Conservation (phyloP, 441 rosid species). For the Raphanus hybrid region DNA sequence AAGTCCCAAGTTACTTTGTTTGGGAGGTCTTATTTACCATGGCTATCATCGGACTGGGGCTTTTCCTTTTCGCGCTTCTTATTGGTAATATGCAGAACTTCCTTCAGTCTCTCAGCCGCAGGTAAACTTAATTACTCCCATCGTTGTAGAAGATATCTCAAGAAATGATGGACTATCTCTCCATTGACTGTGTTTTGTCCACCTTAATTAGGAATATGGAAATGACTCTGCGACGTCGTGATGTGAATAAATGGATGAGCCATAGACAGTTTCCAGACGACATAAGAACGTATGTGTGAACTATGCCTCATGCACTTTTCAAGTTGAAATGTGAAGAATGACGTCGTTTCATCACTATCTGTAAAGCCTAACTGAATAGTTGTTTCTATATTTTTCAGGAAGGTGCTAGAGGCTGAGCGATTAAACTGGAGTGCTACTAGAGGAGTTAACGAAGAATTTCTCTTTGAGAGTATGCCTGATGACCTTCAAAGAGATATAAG, state of each 20-base stretch:
- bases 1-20: background rate
- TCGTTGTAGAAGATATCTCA: background rate
- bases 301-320: background rate
- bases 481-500: background rate
- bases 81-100: slow-evolving; percentile 6
- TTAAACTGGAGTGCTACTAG: background rate
- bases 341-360: background rate
- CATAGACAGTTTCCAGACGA: background rate
- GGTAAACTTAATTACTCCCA: background rate
- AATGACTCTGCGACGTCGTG: background rate
- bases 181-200: background rate
- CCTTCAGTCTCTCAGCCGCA: background rate
- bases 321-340: background rate
- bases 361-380: background rate
- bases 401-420: background rate
- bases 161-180: background rate
- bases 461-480: background rate
- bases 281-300: background rate
- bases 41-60: background rate
- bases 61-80: background rate
- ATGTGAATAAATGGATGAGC: background rate
- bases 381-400: background rate
- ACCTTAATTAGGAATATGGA: background rate
- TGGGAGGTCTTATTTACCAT: background rate
- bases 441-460: background rate